Evolutionary conservation across 805 yeast genomes (phyloP).

Genomic region (Metschnikowia sp.): DNA sequence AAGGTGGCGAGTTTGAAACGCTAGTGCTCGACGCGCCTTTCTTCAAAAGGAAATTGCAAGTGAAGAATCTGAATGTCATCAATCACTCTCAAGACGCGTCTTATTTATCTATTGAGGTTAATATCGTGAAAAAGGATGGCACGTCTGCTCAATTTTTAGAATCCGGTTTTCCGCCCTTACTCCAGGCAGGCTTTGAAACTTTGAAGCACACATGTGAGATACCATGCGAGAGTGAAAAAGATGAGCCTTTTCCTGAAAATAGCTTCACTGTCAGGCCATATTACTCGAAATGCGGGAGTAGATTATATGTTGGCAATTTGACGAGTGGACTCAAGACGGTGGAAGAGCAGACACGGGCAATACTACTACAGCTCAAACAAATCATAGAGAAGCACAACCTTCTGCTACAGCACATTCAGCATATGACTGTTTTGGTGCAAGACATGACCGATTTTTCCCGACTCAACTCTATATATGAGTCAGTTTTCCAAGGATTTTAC

Average conservation of each 20-base stretch:
- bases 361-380: conserved; percentile 43
- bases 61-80: conserved; percentile 39
- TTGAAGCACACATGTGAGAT: conserved; percentile 1
- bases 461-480: conserved; percentile 60
- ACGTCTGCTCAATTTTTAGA: neutral
- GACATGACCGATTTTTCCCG: conserved; percentile 62
- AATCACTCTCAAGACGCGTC: conserved; percentile 67
- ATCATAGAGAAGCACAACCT: conserved; percentile 30
- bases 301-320: conserved; percentile 31
- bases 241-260: too few species aligned
- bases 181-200: neutral
- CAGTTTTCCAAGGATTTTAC: conserved; percentile 51
- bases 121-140: conserved; percentile 37
- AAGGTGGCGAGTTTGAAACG: conserved; percentile 98
- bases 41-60: conserved; percentile 50
- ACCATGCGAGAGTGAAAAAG: too few species aligned
- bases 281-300: neutral
- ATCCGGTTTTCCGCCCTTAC: conserved; percentile 2
- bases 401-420: conserved; percentile 49
- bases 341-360: conserved; percentile 43
- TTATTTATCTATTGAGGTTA: conserved; percentile 57
- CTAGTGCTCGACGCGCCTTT: conserved; percentile 88
- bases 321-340: conserved; percentile 17
- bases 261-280: too few species aligned
- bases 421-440: conserved; percentile 55